phyloP scores from a whole-genome alignment of 352 stramenopile genomes.

The Pythium periplocum region DNA sequence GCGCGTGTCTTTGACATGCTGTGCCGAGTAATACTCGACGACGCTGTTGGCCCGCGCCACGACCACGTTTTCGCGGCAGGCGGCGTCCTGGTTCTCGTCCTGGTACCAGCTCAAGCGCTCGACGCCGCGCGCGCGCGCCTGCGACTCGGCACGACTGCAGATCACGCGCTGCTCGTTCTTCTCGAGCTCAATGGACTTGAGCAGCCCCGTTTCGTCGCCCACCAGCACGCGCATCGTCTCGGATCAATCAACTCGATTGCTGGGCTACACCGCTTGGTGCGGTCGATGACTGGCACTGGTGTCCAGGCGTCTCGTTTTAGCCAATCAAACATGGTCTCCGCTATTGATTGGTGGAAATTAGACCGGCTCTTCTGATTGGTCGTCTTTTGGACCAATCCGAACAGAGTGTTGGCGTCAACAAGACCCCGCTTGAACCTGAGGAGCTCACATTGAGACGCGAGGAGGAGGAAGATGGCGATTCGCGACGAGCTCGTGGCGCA shows the following conservation, averaged over 20 bases:
- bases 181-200: constrained; percentile 81
- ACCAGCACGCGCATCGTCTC: constrained; percentile 64
- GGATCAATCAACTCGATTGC: constrained; percentile 8
- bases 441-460: too few relatives aligned
- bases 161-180: constrained; percentile 61
- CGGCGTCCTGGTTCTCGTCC: constrained; percentile 31
- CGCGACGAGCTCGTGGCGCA: constrained; percentile 61
- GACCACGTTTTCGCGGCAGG: constrained; percentile 44
- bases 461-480: constrained; percentile 21
- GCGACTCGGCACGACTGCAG: constrained; percentile 32
- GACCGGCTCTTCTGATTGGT: too few relatives aligned
- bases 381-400: too few relatives aligned
- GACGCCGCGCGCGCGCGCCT: constrained; percentile 42
- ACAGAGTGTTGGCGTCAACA: too few relatives aligned
- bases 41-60: constrained; percentile 50
- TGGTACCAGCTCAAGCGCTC: constrained; percentile 58
- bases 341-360: too few relatives aligned
- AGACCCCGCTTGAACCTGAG: too few relatives aligned
- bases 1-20: constrained; percentile 31
- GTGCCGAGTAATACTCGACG: constrained; percentile 58
- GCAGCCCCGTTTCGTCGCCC: constrained; percentile 74
- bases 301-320: too few relatives aligned
- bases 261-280: too few relatives aligned
- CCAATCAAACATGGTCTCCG: too few relatives aligned
- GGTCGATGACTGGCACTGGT: too few relatives aligned